Evolutionary conservation across 306 rosid species (phyloP).

Genomic region (Acacia crassicarpa): DNA sequence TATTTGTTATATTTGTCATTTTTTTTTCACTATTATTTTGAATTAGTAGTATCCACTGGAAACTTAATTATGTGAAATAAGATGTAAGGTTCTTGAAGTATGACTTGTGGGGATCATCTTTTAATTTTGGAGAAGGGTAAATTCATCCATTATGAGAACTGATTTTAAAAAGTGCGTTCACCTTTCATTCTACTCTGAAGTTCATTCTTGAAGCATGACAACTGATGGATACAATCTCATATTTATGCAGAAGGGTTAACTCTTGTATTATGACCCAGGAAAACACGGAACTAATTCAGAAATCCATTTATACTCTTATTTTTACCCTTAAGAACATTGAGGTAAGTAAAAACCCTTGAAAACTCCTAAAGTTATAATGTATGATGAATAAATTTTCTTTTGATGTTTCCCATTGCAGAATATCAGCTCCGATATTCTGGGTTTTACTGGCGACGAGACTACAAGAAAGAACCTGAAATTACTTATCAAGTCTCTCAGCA

Average conservation of each 20-base stretch:
- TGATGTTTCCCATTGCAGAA: constrained; percentile 46
- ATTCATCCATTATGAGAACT: background rate
- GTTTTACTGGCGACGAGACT: constrained; percentile 89
- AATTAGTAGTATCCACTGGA: background rate
- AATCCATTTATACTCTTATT: constrained; percentile 69
- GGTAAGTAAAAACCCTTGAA: constrained; percentile 52
- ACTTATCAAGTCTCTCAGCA: constrained; percentile 89
- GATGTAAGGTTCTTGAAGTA: background rate
- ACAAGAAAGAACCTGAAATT: constrained; percentile 75
- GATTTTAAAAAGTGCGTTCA: background rate
- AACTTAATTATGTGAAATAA: background rate
- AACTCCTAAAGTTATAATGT: background rate
- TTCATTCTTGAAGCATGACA: constrained; percentile 4
- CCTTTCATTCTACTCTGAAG: constrained; percentile 7
- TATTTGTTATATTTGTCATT: background rate
- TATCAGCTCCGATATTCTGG: constrained; percentile 82
- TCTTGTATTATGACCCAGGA: constrained; percentile 81
- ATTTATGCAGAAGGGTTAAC: constrained; percentile 59
- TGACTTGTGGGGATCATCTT: background rate
- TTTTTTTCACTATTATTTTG: background rate
- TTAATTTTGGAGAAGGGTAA: background rate
- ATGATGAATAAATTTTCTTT: background rate
- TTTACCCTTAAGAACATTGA: constrained; percentile 87
- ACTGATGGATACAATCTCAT: background rate
- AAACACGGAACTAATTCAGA: constrained; percentile 83